phyloP scores from a whole-genome alignment of 1,284 basidiomycete genomes.

The Neonothopanus nambi region DNA sequence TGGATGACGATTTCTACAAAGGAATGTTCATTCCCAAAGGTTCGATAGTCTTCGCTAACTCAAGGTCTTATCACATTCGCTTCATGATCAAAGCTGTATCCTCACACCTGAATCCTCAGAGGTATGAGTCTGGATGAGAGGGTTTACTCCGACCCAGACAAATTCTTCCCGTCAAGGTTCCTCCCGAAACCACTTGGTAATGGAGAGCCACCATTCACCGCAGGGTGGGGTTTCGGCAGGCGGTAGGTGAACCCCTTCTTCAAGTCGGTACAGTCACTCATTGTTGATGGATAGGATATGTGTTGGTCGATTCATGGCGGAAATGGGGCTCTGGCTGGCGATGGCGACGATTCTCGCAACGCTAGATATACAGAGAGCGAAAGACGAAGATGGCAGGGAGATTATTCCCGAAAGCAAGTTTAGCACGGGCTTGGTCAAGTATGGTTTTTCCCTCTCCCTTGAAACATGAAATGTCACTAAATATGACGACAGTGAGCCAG shows the following conservation, averaged over 20 bases:
- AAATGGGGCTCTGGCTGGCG: conserved; percentile 17
- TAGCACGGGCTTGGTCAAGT: conserved; percentile 19
- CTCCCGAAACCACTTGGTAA: conserved; percentile 5
- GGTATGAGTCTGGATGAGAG: conserved; percentile 17
- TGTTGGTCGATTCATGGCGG: conserved; percentile 8
- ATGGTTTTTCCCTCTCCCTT: neutral
- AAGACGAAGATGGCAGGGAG: conserved; percentile 16
- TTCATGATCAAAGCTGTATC: no score
- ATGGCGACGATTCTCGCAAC: conserved; percentile 17
- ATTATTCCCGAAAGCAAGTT: conserved; percentile 19
- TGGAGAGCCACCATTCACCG: neutral
- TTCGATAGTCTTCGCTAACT: conserved; percentile 26
- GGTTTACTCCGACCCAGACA: conserved; percentile 16
- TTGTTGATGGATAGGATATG: neutral
- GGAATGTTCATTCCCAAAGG: conserved; percentile 29
- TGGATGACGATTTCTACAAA: conserved; percentile 25
- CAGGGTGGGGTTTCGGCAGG: neutral
- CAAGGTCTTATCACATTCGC: conserved; percentile 11
- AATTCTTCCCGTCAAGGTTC: conserved; percentile 18
- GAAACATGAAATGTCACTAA: neutral
- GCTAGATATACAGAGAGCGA: conserved; percentile 16
- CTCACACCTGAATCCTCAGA: neutral
- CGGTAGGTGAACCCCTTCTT: neutral
- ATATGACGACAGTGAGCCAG: conserved; percentile 12
- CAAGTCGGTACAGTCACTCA: neutral